Evolutionary conservation across 225 moss, liverwort and hornwort genomes (phyloP).

Genomic region (Sphagnum contortum): DNA sequence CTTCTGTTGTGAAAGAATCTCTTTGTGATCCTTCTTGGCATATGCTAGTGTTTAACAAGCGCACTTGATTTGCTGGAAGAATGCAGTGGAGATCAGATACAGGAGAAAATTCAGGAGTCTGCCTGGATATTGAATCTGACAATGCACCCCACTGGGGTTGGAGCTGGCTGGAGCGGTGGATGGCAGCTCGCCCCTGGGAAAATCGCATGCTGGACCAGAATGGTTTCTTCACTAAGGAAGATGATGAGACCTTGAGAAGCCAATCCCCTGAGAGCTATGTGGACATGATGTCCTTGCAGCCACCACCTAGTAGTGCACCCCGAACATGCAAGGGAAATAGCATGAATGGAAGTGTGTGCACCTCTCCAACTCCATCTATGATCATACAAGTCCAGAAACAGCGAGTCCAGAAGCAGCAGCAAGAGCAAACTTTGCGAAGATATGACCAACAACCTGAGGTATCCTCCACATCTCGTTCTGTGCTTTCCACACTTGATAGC

Average conservation of each 20-base stretch:
- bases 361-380: slow-evolving; percentile 16
- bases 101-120: slow-evolving; percentile 32
- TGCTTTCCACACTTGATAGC: slow-evolving; percentile 14
- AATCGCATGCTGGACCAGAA: slow-evolving; percentile 40
- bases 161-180: slow-evolving; percentile 98
- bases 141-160: slow-evolving; percentile 81
- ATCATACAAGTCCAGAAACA: neutral
- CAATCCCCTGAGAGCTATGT: no score
- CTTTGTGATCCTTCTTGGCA: no score
- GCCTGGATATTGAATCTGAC: slow-evolving; percentile 64
- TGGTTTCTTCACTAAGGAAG: slow-evolving; percentile 4
- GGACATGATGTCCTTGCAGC: no score
- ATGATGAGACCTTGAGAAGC: neutral
- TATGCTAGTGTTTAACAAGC: no score
- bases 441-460: slow-evolving; percentile 1
- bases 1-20: no score
- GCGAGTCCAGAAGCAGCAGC: neutral
- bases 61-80: no score
- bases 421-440: neutral
- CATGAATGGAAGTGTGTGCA: slow-evolving; percentile 11
- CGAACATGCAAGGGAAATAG: slow-evolving; percentile 6
- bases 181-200: slow-evolving; percentile 91
- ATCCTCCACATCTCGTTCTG: slow-evolving; percentile 9
- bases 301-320: no score
- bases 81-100: slow-evolving; percentile 63